phyloP scores from a whole-genome alignment of 306 rosid species.

The Oemleria cerasiformis region DNA sequence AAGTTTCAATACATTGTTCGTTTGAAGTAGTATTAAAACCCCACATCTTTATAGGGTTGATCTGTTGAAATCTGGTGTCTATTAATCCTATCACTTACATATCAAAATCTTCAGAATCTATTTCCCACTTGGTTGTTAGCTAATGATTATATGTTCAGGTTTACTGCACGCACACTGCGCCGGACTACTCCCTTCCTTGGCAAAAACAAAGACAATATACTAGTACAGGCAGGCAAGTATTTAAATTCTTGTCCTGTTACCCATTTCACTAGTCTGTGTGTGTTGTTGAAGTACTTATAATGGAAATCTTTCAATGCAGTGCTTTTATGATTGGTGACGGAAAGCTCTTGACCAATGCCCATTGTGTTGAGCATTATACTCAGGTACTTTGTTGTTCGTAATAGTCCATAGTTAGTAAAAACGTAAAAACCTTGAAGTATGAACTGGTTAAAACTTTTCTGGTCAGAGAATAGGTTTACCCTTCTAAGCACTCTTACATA shows the following conservation, averaged over 20 bases:
- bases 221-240: conserved; percentile 89
- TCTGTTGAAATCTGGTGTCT: background rate
- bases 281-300: background rate
- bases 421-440: background rate
- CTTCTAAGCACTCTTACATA: background rate
- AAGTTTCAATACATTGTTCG: background rate
- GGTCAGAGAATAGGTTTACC: background rate
- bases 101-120: background rate
- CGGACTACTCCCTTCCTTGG: conserved; percentile 99
- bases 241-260: conserved; percentile 17
- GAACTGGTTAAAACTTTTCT: background rate
- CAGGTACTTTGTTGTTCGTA: conserved; percentile 49
- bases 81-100: background rate
- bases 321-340: conserved; percentile 90
- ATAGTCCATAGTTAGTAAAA: background rate
- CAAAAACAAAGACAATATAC: conserved; percentile 94
- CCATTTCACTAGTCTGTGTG: background rate
- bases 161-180: conserved; percentile 94
- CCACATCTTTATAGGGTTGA: background rate
- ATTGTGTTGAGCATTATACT: conserved; percentile 92
- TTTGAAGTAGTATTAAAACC: background rate
- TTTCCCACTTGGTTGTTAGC: background rate
- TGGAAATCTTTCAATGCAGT: conserved; percentile 46
- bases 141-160: conserved; percentile 44
- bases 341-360: conserved; percentile 93